Percentiles rank a stretch among this genome's conserved stretches.
Conservation (phyloP, 495 filamentous ascomycete species). For the Polyplosphaeria fusca region DNA sequence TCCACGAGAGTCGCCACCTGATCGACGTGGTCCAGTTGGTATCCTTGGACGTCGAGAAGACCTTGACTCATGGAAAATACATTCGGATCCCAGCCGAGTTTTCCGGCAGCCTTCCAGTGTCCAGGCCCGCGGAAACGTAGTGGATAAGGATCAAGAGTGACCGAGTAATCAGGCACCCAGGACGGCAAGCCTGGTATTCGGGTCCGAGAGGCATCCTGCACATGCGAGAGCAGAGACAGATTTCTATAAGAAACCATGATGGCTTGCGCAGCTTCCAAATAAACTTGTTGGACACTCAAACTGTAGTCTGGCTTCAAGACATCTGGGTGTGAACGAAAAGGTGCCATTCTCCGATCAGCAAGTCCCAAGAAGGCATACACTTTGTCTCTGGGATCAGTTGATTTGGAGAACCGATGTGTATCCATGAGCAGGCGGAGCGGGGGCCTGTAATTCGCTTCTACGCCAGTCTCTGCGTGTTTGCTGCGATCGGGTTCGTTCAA, state of each 20-base stretch:
- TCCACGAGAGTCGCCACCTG: constrained; percentile 8
- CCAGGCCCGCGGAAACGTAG: constrained; percentile 11
- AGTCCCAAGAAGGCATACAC: constrained; percentile 29
- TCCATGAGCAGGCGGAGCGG: constrained; percentile 23
- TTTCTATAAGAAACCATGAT: constrained; percentile 12
- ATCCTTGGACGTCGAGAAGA: constrained; percentile 20
- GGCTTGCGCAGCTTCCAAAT: constrained; percentile 11
- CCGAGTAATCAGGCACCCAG: constrained; percentile 29
- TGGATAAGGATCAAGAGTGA: constrained; percentile 14
- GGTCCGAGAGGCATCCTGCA: constrained; percentile 21
- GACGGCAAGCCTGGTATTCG: constrained; percentile 24
- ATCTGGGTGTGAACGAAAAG: constrained; percentile 18
- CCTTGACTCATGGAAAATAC: constrained; percentile 10
- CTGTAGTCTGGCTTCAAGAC: constrained; percentile 22
- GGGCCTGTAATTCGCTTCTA: constrained; percentile 6
- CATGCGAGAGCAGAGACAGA: constrained; percentile 14
- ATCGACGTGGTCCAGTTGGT: constrained; percentile 11
- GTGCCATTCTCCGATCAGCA: constrained; percentile 12
- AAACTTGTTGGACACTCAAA: constrained; percentile 20
- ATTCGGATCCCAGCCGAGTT: constrained; percentile 12
- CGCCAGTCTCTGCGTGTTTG: neutral
- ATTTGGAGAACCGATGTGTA: constrained; percentile 27
- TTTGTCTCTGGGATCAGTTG: constrained; percentile 28
- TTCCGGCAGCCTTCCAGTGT: constrained; percentile 7
- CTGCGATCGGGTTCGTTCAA: neutral